Conservation (phyloP, 2,329 filamentous ascomycete genomes). For the Nemania serpens region DNA sequence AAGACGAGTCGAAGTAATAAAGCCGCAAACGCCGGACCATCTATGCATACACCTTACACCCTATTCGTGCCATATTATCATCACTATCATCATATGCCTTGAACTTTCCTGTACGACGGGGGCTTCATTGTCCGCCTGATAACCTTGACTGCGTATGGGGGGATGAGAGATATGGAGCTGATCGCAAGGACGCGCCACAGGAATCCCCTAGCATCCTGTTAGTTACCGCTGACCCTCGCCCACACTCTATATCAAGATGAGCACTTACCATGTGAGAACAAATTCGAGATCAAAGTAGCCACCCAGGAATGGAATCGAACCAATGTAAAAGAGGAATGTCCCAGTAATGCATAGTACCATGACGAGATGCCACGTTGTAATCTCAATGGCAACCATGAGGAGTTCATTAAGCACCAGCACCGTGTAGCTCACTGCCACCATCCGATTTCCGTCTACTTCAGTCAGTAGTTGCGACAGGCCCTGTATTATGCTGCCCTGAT, state of each 20-base stretch:
- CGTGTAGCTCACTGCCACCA: conserved; percentile 92
- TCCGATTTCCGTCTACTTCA: conserved; percentile 71
- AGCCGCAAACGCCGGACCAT: conserved; percentile 21
- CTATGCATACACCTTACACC: not conserved
- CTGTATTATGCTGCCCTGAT: conserved; percentile 94
- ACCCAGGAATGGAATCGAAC: conserved; percentile 82
- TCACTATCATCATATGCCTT: conserved; percentile 59
- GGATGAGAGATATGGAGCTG: conserved; percentile 77
- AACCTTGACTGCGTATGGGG: conserved; percentile 85
- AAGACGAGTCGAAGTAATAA: conserved; percentile 10
- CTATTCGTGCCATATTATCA: conserved; percentile 10
- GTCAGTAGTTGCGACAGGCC: conserved; percentile 90
- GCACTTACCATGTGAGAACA: conserved; percentile 68
- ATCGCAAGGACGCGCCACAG: conserved; percentile 87
- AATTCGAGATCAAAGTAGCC: conserved; percentile 88
- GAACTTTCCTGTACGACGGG: conserved; percentile 93
- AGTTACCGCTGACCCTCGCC: conserved; percentile 6
- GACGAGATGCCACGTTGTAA: conserved; percentile 94
- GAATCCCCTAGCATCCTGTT: conserved; percentile 65
- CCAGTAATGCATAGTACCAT: conserved; percentile 87
- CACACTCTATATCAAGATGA: not conserved
- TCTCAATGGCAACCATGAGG: conserved; percentile 94
- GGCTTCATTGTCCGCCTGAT: conserved; percentile 85
- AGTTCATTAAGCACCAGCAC: conserved; percentile 93
- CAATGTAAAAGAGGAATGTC: conserved; percentile 80